These are phyloP conservation scores for Lasiodiplodia sp. DNA, from an alignment of 2,329 filamentous ascomycete species.

Conservation along the genomic window DNA sequence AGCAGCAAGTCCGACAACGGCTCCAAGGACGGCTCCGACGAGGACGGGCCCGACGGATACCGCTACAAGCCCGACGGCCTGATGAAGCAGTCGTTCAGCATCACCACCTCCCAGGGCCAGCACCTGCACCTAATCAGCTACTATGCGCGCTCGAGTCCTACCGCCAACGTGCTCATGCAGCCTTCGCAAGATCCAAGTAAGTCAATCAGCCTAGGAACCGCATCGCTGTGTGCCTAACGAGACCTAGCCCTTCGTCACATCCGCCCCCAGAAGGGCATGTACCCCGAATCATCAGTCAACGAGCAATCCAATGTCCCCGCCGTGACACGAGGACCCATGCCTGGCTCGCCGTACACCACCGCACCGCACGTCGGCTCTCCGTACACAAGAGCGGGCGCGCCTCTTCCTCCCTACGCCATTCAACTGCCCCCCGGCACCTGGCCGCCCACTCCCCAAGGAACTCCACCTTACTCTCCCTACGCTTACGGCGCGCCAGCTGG, in stretches of 20 bases:
- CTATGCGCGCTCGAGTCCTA: constrained; percentile 81
- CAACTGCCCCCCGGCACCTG: constrained; percentile 49
- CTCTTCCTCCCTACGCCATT: constrained; percentile 51
- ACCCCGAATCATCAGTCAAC: constrained; percentile 92
- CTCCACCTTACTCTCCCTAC: constrained; percentile 51
- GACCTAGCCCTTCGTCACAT: constrained; percentile 72
- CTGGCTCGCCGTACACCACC: constrained; percentile 62
- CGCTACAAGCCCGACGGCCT: constrained; percentile 85
- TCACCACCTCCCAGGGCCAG: constrained; percentile 87
- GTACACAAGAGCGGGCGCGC: constrained; percentile 53
- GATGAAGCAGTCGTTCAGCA: constrained; percentile 99
- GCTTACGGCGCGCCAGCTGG: constrained; percentile 30
- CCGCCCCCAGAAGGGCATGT: constrained; percentile 89
- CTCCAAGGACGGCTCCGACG: constrained; percentile 80
- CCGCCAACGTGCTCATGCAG: constrained; percentile 75
- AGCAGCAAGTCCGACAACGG: constrained; percentile 82
- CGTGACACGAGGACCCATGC: constrained; percentile 77
- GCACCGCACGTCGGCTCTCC: constrained; percentile 62
- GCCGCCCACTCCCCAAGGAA: constrained; percentile 50
- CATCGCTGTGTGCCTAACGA: not conserved
- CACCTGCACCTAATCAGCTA: constrained; percentile 98
- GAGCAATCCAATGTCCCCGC: constrained; percentile 82
- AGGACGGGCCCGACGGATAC: constrained; percentile 64
- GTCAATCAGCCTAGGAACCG: not conserved
- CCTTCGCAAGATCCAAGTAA: constrained; percentile 76